A percentile compares a stretch with the other conserved stretches of the same genome.
These are phyloP conservation scores for Pelargonium cotyledonis DNA, from an alignment of 441 rosid species.

Conservation along the genomic window DNA sequence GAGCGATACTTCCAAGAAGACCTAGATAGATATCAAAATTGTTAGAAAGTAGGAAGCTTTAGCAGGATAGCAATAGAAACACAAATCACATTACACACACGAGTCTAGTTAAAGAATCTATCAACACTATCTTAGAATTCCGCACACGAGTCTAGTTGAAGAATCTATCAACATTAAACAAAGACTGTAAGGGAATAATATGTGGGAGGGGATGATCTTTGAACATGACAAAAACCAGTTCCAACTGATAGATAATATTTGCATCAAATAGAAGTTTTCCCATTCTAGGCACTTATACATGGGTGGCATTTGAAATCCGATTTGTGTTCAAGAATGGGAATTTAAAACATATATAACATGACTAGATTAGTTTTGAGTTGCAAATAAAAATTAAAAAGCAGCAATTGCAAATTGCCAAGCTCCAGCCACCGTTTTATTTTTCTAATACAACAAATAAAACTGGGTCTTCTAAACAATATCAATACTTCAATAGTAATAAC, in stretches of 20 bases:
- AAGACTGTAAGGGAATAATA: not conserved
- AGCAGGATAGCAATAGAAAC: not conserved
- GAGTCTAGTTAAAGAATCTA: not conserved
- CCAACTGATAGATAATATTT: not conserved
- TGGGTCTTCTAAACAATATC: not conserved
- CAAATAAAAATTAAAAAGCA: not conserved
- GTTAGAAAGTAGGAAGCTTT: not conserved
- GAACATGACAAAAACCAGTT: not conserved
- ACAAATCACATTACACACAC: not conserved
- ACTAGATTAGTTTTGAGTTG: not conserved
- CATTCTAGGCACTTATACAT: not conserved
- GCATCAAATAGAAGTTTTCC: not conserved
- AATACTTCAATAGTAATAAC: too few relatives aligned
- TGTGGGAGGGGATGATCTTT: not conserved
- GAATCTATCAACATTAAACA: too few relatives aligned
- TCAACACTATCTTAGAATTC: not conserved
- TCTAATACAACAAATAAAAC: not conserved
- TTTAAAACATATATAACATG: not conserved
- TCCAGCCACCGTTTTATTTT: not conserved
- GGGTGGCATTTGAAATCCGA: too few relatives aligned
- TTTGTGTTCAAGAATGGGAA: too few relatives aligned
- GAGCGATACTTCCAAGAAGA: constrained; percentile 83
- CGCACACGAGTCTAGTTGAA: too few relatives aligned
- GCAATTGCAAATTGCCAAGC: not conserved
- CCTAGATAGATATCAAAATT: constrained; percentile 35